Conservation (phyloP, 2,329 filamentous ascomycete genomes). For the Aspergillus aculeatinus region DNA sequence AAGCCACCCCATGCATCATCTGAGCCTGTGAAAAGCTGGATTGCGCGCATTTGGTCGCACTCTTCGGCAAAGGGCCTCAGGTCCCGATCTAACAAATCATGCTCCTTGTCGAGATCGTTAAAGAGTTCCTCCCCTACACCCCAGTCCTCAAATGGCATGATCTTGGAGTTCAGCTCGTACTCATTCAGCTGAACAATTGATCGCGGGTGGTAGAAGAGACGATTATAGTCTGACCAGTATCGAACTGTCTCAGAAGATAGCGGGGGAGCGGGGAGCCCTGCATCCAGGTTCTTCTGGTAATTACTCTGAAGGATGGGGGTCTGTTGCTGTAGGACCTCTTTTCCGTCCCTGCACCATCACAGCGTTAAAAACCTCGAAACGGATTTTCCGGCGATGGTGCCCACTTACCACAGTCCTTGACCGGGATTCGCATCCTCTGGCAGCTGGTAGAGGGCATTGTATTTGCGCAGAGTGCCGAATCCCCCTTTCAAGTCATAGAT, state of each 20-base stretch:
- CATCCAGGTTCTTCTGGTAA: conserved; percentile 78
- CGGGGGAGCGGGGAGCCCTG: conserved; percentile 62
- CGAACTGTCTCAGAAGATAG: conserved; percentile 72
- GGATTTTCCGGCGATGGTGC: background rate
- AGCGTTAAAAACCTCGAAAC: background rate
- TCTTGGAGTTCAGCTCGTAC: conserved; percentile 75
- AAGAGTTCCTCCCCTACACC: conserved; percentile 73
- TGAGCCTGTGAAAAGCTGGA: conserved; percentile 71
- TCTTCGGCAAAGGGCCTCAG: conserved; percentile 86
- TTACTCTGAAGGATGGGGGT: conserved; percentile 65
- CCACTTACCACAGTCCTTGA: conserved; percentile 48
- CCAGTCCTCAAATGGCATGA: conserved; percentile 82
- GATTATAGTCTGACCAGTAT: conserved; percentile 96
- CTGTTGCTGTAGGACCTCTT: conserved; percentile 67
- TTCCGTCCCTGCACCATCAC: conserved; percentile 57
- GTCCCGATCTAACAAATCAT: conserved; percentile 88
- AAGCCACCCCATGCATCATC: conserved; percentile 85
- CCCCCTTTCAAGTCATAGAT: conserved; percentile 95
- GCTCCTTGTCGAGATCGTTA: conserved; percentile 68
- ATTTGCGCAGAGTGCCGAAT: conserved; percentile 83
- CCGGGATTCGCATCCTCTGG: conserved; percentile 37
- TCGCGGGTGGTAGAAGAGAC: conserved; percentile 86
- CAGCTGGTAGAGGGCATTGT: conserved; percentile 81
- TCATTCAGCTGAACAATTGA: conserved; percentile 86
- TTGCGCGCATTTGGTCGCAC: conserved; percentile 84